These are phyloP conservation scores for Suhomyces yuchorum DNA, from an alignment of 1,139 yeast genomes.

Conservation along the genomic window DNA sequence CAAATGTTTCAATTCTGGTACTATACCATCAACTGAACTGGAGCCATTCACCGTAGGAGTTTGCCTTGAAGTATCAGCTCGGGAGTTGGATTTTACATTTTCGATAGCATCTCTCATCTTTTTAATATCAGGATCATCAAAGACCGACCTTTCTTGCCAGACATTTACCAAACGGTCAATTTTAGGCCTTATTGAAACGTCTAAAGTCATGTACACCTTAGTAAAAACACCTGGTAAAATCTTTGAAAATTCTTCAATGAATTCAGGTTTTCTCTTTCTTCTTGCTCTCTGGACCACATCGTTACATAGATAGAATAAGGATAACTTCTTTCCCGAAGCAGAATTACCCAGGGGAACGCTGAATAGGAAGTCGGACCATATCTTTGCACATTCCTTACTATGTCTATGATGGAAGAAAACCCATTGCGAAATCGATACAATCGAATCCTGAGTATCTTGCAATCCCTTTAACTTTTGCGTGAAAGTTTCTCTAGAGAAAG, in stretches of 20 bases:
- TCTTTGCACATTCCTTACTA: slow-evolving; percentile 56
- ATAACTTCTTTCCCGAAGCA: slow-evolving; percentile 50
- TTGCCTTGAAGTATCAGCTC: neutral
- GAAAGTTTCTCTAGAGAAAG: slow-evolving; percentile 61
- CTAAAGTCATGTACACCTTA: slow-evolving; percentile 35
- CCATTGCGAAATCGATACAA: slow-evolving; percentile 85
- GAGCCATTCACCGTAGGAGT: neutral
- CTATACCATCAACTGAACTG: slow-evolving; percentile 20
- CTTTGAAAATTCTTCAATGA: slow-evolving; percentile 57
- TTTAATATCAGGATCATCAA: slow-evolving; percentile 44
- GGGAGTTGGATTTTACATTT: slow-evolving; percentile 9
- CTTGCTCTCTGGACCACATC: slow-evolving; percentile 84
- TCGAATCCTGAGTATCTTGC: slow-evolving; percentile 80
- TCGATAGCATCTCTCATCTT: slow-evolving; percentile 43
- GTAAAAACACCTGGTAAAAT: slow-evolving; percentile 45
- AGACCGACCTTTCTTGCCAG: slow-evolving; percentile 72
- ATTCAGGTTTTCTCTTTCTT: slow-evolving; percentile 62
- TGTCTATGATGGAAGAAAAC: slow-evolving; percentile 75
- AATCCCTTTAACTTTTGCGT: slow-evolving; percentile 58
- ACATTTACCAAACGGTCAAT: slow-evolving; percentile 67
- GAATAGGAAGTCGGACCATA: slow-evolving; percentile 58
- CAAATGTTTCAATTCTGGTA: slow-evolving; percentile 43
- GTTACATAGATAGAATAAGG: slow-evolving; percentile 72
- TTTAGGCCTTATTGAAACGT: slow-evolving; percentile 50
- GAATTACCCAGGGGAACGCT: slow-evolving; percentile 22